A percentile compares a stretch with the other conserved stretches of the same genome.
Conservation (phyloP, 148 eudicot genomes). For the Nepenthes gracilis region DNA sequence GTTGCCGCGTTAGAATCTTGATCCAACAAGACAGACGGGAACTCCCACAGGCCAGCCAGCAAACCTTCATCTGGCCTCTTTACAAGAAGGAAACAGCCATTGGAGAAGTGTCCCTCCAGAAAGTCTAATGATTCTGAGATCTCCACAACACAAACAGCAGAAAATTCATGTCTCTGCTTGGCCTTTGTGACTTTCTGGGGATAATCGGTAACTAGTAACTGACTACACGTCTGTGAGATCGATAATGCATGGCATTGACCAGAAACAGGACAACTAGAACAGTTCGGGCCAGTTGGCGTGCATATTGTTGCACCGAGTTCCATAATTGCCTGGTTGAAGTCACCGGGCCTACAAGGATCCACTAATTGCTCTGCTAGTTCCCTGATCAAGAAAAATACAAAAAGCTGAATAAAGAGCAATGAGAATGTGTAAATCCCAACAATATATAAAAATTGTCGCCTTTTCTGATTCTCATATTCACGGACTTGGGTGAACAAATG, state of each 20-base stretch:
- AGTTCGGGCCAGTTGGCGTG: constrained; percentile 49
- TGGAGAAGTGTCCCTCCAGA: constrained; percentile 13
- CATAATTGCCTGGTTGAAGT: constrained; percentile 94
- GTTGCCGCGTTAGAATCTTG: constrained; percentile 36
- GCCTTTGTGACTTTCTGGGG: constrained; percentile 69
- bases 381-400: constrained; percentile 25
- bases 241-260: constrained; percentile 60
- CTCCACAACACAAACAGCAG: constrained; percentile 90
- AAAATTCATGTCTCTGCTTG: constrained; percentile 67
- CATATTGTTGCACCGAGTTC: constrained; percentile 96
- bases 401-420: constrained; percentile 2
- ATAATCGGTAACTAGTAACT: constrained; percentile 59
- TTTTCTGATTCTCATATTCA: no score
- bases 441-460: background rate
- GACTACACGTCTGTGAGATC: constrained; percentile 25
- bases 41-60: constrained; percentile 99
- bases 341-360: constrained; percentile 81
- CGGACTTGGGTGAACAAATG: no score
- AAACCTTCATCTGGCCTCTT: constrained; percentile 89
- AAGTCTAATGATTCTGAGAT: constrained; percentile 23
- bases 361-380: constrained; percentile 79
- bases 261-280: constrained; percentile 67
- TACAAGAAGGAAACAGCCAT: constrained; percentile 56
- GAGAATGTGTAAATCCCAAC: background rate
- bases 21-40: constrained; percentile 65